Evolutionary conservation across 164 flowering plant species (phyloP).

Genomic region (Liriodendron chinense): DNA sequence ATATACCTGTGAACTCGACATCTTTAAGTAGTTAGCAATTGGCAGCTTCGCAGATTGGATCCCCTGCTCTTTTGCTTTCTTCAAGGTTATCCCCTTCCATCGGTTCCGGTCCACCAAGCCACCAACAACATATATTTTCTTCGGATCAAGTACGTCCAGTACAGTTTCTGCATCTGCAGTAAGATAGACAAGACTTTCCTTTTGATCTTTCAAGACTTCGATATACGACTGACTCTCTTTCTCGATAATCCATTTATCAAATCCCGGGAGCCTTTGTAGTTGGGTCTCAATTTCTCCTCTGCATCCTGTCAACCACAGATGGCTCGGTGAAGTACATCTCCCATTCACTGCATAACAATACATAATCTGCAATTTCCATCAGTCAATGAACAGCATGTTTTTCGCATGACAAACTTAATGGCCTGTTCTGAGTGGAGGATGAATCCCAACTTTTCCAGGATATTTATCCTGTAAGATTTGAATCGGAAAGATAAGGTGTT

Average conservation of each 20-base stretch:
- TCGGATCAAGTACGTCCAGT: constrained; percentile 69
- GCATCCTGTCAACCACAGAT: constrained; percentile 92
- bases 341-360: constrained; percentile 89
- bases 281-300: constrained; percentile 64
- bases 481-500: too few species aligned
- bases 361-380: constrained; percentile 62
- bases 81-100: constrained; percentile 91
- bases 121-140: constrained; percentile 75
- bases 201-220: constrained; percentile 70
- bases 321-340: constrained; percentile 56
- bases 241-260: constrained; percentile 82
- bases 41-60: constrained; percentile 90
- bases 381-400: constrained; percentile 1
- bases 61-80: constrained; percentile 87
- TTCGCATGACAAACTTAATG: background rate
- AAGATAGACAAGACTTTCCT: constrained; percentile 79
- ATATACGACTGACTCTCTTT: constrained; percentile 68
- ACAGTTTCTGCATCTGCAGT: constrained; percentile 86
- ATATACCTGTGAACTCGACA: constrained; percentile 90
- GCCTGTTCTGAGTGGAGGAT: background rate
- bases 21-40: constrained; percentile 76
- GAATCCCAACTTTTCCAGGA: too few species aligned
- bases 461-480: too few species aligned
- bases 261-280: constrained; percentile 69
- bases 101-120: constrained; percentile 93